Evolutionary conservation across 139 green algal species (phyloP), one percentile per base, ranked within the genome.

Genomic region (Auxenochlorella pyrenoidosa): DNA sequence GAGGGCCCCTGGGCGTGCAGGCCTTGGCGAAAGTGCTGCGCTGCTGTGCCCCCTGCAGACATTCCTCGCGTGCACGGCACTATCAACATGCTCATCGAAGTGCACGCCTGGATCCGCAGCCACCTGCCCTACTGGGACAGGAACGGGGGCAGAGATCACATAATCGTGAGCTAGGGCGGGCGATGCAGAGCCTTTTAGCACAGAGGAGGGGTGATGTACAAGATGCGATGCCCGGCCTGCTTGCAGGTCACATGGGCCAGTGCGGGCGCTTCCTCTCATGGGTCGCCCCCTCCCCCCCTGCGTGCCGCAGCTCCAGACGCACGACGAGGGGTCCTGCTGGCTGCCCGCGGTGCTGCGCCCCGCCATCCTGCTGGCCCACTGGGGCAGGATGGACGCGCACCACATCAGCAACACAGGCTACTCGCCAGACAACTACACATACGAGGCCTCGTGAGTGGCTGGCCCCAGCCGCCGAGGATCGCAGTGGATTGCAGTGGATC

Each of bases 91-190:
- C 78, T 90, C 59, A 54, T 90, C 26, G 87, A 91, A 41, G 89
- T 83, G 44, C 83, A 88, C 78, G 66, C 41, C 40, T 95, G 91
- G 91, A 21, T 94, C 2, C 72, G 86, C 66, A 32, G n/a, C 28
- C 70, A 88, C 60, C 90, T 89, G 51, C 90, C 91, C n/a, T 95
- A 89, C 79, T 96, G 94, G 94, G 76, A 93, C 36, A 82, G 94
- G 5, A 86, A 80, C 5, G 90, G 85, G 19, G 94, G 94, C 2
- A 51, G 85, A 0, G 93, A 96, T 88, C 94, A 96, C 88, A 92
- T 96, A 22, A 36, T 95, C 79, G 84, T 76, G 88, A 22, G 85
- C 60, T 40, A n/a, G 70, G 32, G 28, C 12, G 5, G 47, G n/a
- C n/a, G n/a, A n/a, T n/a, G n/a, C n/a, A n/a, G n/a, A n/a, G n/a